Percentiles rank a stretch among this genome's conserved stretches.
These are phyloP conservation scores for Cyclotella choctawhatcheeana DNA, from an alignment of 108 stramenopile species.

Conservation along the genomic window DNA sequence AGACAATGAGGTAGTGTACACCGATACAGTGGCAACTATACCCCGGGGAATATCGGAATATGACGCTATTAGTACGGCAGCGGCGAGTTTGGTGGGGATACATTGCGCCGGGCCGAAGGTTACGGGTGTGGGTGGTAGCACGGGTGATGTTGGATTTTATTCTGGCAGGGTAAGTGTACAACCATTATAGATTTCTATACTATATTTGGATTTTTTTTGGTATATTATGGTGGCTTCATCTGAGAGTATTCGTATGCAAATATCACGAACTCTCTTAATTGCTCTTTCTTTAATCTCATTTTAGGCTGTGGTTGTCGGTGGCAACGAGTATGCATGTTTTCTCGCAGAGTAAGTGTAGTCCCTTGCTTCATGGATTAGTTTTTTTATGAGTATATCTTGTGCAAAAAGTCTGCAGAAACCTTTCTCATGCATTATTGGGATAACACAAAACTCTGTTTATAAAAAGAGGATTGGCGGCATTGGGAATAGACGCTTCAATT, in stretches of 20 bases:
- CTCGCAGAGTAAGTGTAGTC: constrained; percentile 59
- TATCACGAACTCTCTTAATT: no score
- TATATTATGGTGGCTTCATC: no score
- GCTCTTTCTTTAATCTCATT: no score
- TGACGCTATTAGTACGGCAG: constrained; percentile 69
- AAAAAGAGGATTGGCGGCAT: constrained; percentile 56
- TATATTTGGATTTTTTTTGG: background rate
- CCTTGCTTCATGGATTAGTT: background rate
- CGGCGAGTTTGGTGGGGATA: constrained; percentile 56
- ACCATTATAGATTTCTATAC: background rate
- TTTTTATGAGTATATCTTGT: no score
- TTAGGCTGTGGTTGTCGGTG: constrained; percentile 76
- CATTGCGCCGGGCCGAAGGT: constrained; percentile 66
- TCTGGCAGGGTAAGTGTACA: constrained; percentile 35
- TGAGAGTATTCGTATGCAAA: no score
- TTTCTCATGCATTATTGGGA: background rate
- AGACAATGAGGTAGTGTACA: constrained; percentile 40
- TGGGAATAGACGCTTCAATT: constrained; percentile 67
- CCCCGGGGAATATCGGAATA: constrained; percentile 56
- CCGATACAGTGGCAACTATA: constrained; percentile 63
- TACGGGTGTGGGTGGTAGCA: constrained; percentile 63
- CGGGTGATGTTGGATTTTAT: constrained; percentile 34
- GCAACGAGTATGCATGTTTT: constrained; percentile 71
- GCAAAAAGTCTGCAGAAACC: no score
- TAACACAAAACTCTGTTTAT: background rate